These are phyloP conservation scores for Candida methanosorbosa DNA, from an alignment of 805 yeast species.

Conservation along the genomic window DNA sequence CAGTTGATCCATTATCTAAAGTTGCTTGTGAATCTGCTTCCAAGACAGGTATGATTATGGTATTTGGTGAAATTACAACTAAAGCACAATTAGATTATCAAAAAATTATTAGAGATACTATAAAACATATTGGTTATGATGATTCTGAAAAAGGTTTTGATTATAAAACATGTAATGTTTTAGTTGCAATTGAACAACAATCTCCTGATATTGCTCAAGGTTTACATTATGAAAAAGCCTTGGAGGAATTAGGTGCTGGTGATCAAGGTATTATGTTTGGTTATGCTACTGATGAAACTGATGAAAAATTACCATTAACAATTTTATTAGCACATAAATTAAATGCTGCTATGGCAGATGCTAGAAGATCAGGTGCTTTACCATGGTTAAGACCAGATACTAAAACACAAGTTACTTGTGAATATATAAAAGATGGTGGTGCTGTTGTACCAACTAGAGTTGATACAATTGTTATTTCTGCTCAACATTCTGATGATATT, in stretches of 20 bases:
- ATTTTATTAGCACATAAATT: slow-evolving; percentile 90
- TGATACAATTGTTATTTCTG: slow-evolving; percentile 94
- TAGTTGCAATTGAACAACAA: slow-evolving; percentile 99
- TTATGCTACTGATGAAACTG: slow-evolving; percentile 98
- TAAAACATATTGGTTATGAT: slow-evolving; percentile 98
- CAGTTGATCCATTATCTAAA: slow-evolving; percentile 93
- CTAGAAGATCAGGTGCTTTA: slow-evolving; percentile 92
- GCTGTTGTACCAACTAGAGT: slow-evolving; percentile 94
- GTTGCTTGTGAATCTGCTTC: slow-evolving; percentile 99
- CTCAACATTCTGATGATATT: slow-evolving; percentile 96
- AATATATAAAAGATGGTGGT: slow-evolving; percentile 89
- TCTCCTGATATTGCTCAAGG: slow-evolving; percentile 99
- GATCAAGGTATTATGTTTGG: slow-evolving; percentile 99
- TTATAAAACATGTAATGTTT: slow-evolving; percentile 97
- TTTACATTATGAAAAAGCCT: slow-evolving; percentile 89
- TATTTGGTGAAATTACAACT: slow-evolving; percentile 99
- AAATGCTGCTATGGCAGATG: slow-evolving; percentile 93
- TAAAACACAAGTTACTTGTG: slow-evolving; percentile 98
- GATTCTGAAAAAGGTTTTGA: slow-evolving; percentile 94
- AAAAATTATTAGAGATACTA: slow-evolving; percentile 95
- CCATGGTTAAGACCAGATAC: slow-evolving; percentile 99
- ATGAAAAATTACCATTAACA: slow-evolving; percentile 94
- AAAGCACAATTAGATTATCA: slow-evolving; percentile 93
- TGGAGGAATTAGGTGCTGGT: slow-evolving; percentile 99
- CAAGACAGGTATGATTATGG: slow-evolving; percentile 99